Conservation (phyloP, 2,329 filamentous ascomycete genomes). For the Fusarium pseudograminearum region DNA sequence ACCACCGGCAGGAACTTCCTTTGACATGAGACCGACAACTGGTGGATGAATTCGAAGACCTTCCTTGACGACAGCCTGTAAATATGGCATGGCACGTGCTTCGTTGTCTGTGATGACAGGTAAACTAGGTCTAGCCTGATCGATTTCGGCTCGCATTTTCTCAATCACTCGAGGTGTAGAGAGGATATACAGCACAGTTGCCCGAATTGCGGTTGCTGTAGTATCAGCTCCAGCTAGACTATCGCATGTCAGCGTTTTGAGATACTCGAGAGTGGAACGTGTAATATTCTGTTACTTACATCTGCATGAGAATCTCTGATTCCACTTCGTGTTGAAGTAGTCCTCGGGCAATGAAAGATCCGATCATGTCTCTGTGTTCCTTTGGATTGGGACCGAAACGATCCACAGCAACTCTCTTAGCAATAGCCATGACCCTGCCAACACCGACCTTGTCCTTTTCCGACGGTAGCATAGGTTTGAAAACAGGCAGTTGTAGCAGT, state of each 20-base stretch:
- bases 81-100: constrained; percentile 55
- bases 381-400: constrained; percentile 46
- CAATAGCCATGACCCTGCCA: constrained; percentile 57
- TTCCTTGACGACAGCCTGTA: constrained; percentile 65
- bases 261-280: rapidly evolving
- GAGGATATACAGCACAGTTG: constrained; percentile 64
- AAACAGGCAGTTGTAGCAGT: constrained; percentile 55
- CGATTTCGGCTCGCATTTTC: constrained; percentile 55
- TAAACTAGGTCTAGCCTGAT: constrained; percentile 20
- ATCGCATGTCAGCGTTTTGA: not conserved
- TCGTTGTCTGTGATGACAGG: constrained; percentile 50
- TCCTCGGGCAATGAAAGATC: constrained; percentile 48
- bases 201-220: constrained; percentile 66
- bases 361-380: constrained; percentile 49
- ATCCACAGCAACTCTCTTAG: constrained; percentile 45
- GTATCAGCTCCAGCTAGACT: constrained; percentile 69
- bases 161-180: constrained; percentile 61
- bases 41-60: constrained; percentile 56
- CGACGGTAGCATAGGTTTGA: constrained; percentile 58
- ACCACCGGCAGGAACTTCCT: constrained; percentile 50
- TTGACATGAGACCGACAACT: constrained; percentile 53
- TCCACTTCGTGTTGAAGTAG: constrained; percentile 45
- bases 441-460: constrained; percentile 55
- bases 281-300: constrained; percentile 2
- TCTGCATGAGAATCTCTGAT: constrained; percentile 46